Base-by-base conservation (phyloP, 176 grass and related monocot species). In the Zoysia japonica region DNA sequence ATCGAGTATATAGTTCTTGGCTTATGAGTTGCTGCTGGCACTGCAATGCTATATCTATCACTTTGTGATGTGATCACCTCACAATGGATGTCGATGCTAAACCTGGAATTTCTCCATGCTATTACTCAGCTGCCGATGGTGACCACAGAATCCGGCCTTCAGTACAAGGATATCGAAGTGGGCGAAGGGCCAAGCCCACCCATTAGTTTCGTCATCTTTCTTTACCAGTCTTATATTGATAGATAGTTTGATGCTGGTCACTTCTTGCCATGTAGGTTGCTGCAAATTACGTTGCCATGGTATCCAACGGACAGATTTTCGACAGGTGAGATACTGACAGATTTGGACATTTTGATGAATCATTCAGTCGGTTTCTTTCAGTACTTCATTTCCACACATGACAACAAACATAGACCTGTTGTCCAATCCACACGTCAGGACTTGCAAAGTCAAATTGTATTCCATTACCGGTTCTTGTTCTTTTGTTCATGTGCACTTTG, bases 281-380 rank as follows among this genome's bases (percentile, higher is more conserved):
- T 72, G 95, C 95, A 82, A 98, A 98, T 40, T 98, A 92, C 80
- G 84, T 98, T 66, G 95, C 95, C 11, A 94, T 98, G 92, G 86
- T 98, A 61, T 90, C 83, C 17, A 83, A 52, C 55, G 92, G 95
- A n/a, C 92, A 98, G 81, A 92, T 98, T 54, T 98, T 98, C 17
- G 92, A 94, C 78, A 98, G 92, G 95, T 98, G 59, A 61, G 20
- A 11, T 35, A 4, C 20, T 59, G 56, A 20, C 5, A 17, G 48
- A 38, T 62, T 35, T 57, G 8, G 8, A 11, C 6, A 28, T 47
- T 63, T 75, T 9, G 12, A 37, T 39, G 3, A 12, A 5, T 5
- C 61, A 61, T 75, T 68, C 43, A 67, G 43, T 3, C 38, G 19
- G 1, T 4, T 76, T 4, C 56, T 2, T 44, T 61, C 73, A 61